Evolutionary conservation across 1,284 basidiomycete species (phyloP), one percentile per base, ranked within the genome.

Genomic region (Pisolithus thermaeus): DNA sequence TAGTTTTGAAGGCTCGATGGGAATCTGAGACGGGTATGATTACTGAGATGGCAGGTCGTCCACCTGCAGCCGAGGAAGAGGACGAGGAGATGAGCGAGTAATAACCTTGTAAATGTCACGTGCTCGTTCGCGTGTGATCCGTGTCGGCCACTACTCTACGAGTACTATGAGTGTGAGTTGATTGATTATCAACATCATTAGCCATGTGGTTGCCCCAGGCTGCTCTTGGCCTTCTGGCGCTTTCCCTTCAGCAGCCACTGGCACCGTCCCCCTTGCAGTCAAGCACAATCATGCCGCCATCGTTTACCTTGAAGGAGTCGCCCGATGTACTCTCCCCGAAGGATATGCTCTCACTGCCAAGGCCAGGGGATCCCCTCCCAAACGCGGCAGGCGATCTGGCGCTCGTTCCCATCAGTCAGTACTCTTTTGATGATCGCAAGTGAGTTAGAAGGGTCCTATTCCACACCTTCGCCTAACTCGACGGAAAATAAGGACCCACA

Each of bases 1-100:
- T 94, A 38, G 76, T 75, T 43, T 70, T 93, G 50, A 78, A 84
- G 44, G 81, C 83, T 30, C 73, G 86, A 56, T 95, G 91, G 90
- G 82, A 87, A 55, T 80, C 88, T 50, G 76, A 73, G 49, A 83
- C 75, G 14, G 89, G 87, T 8, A 74, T 83, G 60, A 83, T 92
- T 23, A 73, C 76, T 9, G 76, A 86, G 66, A 67, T 84, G 5
- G 81, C 80, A 47, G 71, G 73, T 7, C 66, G 68, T 39, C 58
- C 62, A 20, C 59, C 58, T 27, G 73, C 71, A n/a, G 74, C 77
- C 55, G 63, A 63, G 47, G 61, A 40, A 5, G 68, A 62, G 27
- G 70, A 69, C 22, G 75, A 72, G 40, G 73, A 72, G 52, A 75
- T 77, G 73, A 68, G 66, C 46, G 61, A 56, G 30, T 55, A 35